Evolutionary conservation across 805 yeast genomes (phyloP).

Genomic region (Jamesozyma hellenica): DNA sequence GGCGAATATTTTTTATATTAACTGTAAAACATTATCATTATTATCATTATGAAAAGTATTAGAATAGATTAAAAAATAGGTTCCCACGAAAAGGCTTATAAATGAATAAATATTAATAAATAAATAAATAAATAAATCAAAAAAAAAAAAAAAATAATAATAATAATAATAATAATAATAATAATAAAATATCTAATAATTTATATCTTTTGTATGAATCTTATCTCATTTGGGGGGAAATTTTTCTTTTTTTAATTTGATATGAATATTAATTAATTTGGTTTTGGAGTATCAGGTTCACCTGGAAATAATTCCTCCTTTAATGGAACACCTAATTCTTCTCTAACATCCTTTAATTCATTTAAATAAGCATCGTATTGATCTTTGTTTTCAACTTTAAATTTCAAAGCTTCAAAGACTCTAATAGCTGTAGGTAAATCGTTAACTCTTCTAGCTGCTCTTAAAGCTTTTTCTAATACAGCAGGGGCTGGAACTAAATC

Average conservation of each 20-base stretch:
- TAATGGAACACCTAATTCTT: conserved; percentile 85
- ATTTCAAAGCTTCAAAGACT: conserved; percentile 93
- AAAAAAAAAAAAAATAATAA: background rate
- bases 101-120: too few species aligned
- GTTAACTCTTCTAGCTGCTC: conserved; percentile 97
- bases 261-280: background rate
- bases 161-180: background rate
- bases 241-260: too few species aligned
- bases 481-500: conserved; percentile 97
- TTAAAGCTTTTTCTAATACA: conserved; percentile 88
- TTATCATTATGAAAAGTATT: too few species aligned
- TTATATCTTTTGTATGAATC: conserved; percentile 1
- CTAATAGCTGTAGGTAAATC: conserved; percentile 98
- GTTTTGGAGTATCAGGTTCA: conserved; percentile 8
- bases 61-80: too few species aligned
- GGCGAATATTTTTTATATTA: too few species aligned
- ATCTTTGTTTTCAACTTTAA: conserved; percentile 87
- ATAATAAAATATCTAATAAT: background rate
- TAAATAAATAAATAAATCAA: background rate
- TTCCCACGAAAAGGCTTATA: too few species aligned
- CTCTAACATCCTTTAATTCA: conserved; percentile 83
- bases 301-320: conserved; percentile 74
- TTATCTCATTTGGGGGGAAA: background rate
- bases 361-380: conserved; percentile 95
- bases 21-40: too few species aligned